Base-by-base conservation (phyloP, 139 green algal genomes). In the Microglena sp. region DNA sequence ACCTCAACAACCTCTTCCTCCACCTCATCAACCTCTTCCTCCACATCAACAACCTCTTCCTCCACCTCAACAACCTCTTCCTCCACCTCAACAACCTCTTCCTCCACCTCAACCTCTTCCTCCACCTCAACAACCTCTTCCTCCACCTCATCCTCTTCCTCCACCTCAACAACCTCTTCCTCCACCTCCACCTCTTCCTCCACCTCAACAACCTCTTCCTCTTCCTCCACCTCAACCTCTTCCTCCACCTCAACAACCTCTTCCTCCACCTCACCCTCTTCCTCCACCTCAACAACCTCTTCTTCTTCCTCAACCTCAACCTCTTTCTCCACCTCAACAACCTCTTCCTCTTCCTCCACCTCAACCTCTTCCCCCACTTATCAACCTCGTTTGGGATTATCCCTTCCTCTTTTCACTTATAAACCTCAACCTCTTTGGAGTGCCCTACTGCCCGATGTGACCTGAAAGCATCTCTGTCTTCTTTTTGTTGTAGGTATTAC, bases 401-500 rank as follows among this genome's bases (percentile, higher is more conserved):
- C n/a, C n/a, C n/a, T n/a, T n/a, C n/a, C n/a, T n/a, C n/a, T n/a
- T n/a, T n/a, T n/a, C 87, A 5, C 89, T 96, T n/a, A 91, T 96
- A 59, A 73, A 92, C 68, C 80, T 83, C 66, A 96, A 96, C 77
- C 86, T 96, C 33, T 81, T 80, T 5, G 86, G 82, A 55, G 89
- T 95, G 33, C 95, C 95, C 76, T 84, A 81, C 54, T 74, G 74
- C 33, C n/a, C n/a, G n/a, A n/a, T n/a, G n/a, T n/a, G n/a, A n/a
- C n/a, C n/a, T n/a, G n/a, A n/a, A n/a, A n/a, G n/a, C n/a, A n/a
- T n/a, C n/a, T n/a, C n/a, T n/a, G n/a, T n/a, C n/a, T n/a, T n/a
- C n/a, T n/a, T n/a, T n/a, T n/a, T n/a, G n/a, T n/a, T 27, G 5
- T 77, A 91, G 87, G 89, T 33, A 98, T 98, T 82, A 98, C 93